A percentile compares a stretch with the other conserved stretches of the same genome.
Conservation (phyloP, 1,284 basidiomycete species). For the Moniliella sp. region DNA sequence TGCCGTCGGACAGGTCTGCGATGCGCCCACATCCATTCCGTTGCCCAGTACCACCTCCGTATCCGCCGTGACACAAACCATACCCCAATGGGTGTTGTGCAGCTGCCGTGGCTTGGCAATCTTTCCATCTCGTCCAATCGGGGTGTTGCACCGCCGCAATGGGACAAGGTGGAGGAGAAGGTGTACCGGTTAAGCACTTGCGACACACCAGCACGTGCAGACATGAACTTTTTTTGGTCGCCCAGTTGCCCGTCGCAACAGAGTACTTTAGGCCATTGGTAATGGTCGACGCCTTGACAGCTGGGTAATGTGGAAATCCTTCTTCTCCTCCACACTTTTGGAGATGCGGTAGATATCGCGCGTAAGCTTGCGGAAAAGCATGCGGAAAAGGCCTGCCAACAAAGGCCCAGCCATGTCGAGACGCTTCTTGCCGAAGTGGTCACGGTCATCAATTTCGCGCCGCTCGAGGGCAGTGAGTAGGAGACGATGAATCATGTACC, state of each 20-base stretch:
- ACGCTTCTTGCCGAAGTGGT: constrained; percentile 97
- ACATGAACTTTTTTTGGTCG: constrained; percentile 92
- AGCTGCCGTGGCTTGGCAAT: constrained; percentile 97
- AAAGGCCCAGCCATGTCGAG: constrained; percentile 86
- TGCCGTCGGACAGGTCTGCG: no score
- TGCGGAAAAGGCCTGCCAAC: constrained; percentile 81
- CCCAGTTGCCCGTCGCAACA: constrained; percentile 96
- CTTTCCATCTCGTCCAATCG: constrained; percentile 91
- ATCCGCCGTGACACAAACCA: no score
- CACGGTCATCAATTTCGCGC: constrained; percentile 88
- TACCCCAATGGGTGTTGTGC: constrained; percentile 98
- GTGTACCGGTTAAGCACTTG: constrained; percentile 97
- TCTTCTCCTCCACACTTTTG: constrained; percentile 82
- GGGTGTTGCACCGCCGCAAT: constrained; percentile 94
- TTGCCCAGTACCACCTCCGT: no score
- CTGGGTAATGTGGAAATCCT: constrained; percentile 79
- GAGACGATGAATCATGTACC: constrained; percentile 97
- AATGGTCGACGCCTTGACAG: constrained; percentile 80
- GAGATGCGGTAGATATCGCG: constrained; percentile 90
- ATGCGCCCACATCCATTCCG: no score
- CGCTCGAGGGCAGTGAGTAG: constrained; percentile 78
- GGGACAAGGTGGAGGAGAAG: constrained; percentile 89
- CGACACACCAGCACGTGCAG: constrained; percentile 83
- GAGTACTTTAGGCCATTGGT: constrained; percentile 97
- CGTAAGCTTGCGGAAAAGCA: constrained; percentile 87